Evolutionary conservation across 148 eudicot genomes (phyloP), one percentile per base, ranked within the genome.

Genomic region (Amaranthus cruentus): DNA sequence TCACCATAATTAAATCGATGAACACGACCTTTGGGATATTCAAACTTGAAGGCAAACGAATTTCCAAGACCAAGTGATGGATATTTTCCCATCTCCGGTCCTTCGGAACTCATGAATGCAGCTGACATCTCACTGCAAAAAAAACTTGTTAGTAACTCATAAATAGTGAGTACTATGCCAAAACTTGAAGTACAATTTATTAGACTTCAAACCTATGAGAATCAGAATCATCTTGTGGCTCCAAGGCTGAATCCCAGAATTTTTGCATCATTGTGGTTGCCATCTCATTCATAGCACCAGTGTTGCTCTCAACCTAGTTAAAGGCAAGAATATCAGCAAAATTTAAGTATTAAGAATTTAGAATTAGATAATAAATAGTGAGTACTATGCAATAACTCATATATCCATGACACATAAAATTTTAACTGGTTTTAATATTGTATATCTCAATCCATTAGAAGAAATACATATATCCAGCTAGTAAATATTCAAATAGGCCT

Each of bases 211-310:
- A 90, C 98, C 98, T 92, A 5, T 86, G 93, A 75, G 90, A 80
- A 70, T 94, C 98, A 68, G 82, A 91, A 75, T 94, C 97, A 82
- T 94, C 98, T 69, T 85, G 82, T 46, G 97, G 86, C 73, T 91
- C 97, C 66, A 90, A 77, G 74, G 90, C 98, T 74, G 98, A 94
- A 82, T 94, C 98, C 98, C 98, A 94, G 75, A 94, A 94, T 77
- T 88, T 94, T 80, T 94, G 98, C 98, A 94, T 91, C 87, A 90
- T 83, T 55, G 93, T 82, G 76, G 82, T 91, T 77, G 98, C 88
- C 81, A 87, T 85, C 72, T 88, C 97, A 83, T 85, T 89, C 78
- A 80, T 87, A 62, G 91, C 76, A 69, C 91, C 97, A 58, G 97
- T 87, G 88, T 93, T 80, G 75, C 76, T 87, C 72, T 94, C 98